Percentiles rank a stretch among this genome's conserved stretches.
phyloP scores from a whole-genome alignment of 371 early-diverging fungal species.

The Mucor circinelloides region DNA sequence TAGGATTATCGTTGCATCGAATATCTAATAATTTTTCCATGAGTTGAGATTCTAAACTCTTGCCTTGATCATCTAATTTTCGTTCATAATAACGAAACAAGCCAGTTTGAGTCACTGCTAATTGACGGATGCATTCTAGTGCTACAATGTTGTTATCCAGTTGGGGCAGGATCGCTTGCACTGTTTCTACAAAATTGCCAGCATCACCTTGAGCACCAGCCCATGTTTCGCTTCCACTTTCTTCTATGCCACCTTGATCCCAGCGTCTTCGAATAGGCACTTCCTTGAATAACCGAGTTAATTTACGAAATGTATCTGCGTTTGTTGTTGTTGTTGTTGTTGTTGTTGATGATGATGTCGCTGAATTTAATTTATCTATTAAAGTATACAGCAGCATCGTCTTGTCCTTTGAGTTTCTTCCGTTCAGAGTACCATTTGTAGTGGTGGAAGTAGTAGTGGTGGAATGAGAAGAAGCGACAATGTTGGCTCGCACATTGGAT shows the following conservation, averaged over 20 bases:
- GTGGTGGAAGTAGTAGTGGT: neutral
- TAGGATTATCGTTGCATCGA: slow-evolving; percentile 33
- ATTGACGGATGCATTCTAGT: slow-evolving; percentile 44
- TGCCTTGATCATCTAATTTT: slow-evolving; percentile 37
- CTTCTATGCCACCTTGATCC: slow-evolving; percentile 49
- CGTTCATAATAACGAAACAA: slow-evolving; percentile 44
- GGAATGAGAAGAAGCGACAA: neutral
- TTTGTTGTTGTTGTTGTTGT: slow-evolving; percentile 2
- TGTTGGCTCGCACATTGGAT: slow-evolving; percentile 6
- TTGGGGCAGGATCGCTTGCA: slow-evolving; percentile 31
- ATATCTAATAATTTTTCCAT: slow-evolving; percentile 33
- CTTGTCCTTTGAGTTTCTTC: slow-evolving; percentile 32
- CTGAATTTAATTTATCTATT: slow-evolving; percentile 38
- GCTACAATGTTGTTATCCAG: slow-evolving; percentile 14
- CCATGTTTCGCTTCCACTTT: slow-evolving; percentile 45
- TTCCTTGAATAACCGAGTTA: slow-evolving; percentile 42
- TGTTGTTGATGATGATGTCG: neutral
- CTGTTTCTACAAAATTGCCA: slow-evolving; percentile 47
- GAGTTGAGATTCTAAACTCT: slow-evolving; percentile 39
- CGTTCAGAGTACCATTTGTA: neutral
- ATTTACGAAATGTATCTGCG: slow-evolving; percentile 36
- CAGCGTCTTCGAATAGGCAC: slow-evolving; percentile 42
- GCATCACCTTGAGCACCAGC: slow-evolving; percentile 42
- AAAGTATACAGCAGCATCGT: slow-evolving; percentile 29
- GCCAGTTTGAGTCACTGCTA: slow-evolving; percentile 43